phyloP scores from a whole-genome alignment of 768 basidiomycete species.

The Leccinum sublutescens region DNA sequence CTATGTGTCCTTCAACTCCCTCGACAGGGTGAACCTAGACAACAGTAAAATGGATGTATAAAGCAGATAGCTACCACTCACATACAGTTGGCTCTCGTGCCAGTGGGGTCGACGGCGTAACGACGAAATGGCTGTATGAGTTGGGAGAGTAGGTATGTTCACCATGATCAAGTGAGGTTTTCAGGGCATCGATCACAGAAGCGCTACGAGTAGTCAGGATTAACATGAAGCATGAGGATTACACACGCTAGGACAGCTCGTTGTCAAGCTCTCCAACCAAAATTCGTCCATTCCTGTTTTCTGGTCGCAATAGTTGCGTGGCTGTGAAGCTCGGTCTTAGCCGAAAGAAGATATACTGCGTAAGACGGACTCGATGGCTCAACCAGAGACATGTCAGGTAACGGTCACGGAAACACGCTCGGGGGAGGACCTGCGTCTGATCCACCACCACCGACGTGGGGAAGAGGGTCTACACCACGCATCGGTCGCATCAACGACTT shows the following conservation, averaged over 20 bases:
- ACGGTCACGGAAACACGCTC: constrained; percentile 44
- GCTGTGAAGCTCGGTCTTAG: neutral
- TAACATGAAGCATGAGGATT: no score
- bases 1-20: no score
- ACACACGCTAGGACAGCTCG: constrained; percentile 7
- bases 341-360: neutral
- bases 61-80: neutral
- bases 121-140: neutral
- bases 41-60: no score
- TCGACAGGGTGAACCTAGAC: no score
- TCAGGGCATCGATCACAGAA: constrained; percentile 12
- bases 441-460: constrained; percentile 49
- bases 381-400: constrained; percentile 36
- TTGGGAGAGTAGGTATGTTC: constrained; percentile 9
- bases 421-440: constrained; percentile 45
- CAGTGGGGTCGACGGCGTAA: neutral
- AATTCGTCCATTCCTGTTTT: no score
- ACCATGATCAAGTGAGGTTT: neutral
- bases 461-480: constrained; percentile 39
- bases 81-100: constrained; percentile 9
- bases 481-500: constrained; percentile 57
- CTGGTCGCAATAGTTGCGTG: no score
- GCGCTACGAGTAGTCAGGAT: constrained; percentile 8
- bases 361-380: neutral
- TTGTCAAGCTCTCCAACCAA: no score